A percentile compares a stretch with the other conserved stretches of the same genome.
These are phyloP conservation scores for Vanderwaltozyma polyspora DNA, from an alignment of 805 yeast genomes.

Conservation along the genomic window DNA sequence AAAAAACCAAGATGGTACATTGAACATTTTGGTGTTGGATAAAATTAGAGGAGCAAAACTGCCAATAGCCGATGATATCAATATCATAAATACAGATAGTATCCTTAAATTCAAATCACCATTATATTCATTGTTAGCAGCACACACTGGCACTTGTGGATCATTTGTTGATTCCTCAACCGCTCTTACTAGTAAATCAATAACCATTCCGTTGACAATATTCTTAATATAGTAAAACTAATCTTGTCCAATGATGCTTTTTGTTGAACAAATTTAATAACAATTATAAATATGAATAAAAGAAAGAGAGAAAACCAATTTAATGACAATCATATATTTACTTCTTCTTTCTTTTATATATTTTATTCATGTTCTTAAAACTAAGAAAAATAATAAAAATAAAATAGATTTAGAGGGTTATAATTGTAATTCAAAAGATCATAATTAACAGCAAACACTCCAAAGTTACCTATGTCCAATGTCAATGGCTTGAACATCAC, in stretches of 20 bases:
- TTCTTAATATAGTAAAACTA: too few species aligned
- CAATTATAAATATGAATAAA: neutral
- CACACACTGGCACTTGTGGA: conserved; percentile 26
- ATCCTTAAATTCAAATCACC: conserved; percentile 37
- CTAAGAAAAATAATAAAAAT: neutral
- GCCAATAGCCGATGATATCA: conserved; percentile 48
- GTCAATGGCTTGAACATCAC: neutral
- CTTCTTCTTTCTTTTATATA: neutral
- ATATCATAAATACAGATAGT: conserved; percentile 50
- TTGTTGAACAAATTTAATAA: neutral
- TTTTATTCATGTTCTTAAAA: neutral
- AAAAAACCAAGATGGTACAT: conserved; percentile 52
- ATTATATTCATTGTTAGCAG: conserved; percentile 33
- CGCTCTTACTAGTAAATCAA: neutral
- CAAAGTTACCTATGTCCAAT: neutral
- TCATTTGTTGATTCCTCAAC: conserved; percentile 11
- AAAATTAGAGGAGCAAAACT: conserved; percentile 53
- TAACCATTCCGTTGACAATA: neutral
- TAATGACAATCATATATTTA: neutral
- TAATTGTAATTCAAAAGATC: too few species aligned
- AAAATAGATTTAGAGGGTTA: too few species aligned
- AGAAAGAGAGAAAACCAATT: neutral
- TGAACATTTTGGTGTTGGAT: conserved; percentile 44
- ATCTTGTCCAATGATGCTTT: neutral
- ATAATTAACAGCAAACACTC: too few species aligned